Conservation (phyloP, 1,284 basidiomycete genomes). For the Austroboletus niveus region DNA sequence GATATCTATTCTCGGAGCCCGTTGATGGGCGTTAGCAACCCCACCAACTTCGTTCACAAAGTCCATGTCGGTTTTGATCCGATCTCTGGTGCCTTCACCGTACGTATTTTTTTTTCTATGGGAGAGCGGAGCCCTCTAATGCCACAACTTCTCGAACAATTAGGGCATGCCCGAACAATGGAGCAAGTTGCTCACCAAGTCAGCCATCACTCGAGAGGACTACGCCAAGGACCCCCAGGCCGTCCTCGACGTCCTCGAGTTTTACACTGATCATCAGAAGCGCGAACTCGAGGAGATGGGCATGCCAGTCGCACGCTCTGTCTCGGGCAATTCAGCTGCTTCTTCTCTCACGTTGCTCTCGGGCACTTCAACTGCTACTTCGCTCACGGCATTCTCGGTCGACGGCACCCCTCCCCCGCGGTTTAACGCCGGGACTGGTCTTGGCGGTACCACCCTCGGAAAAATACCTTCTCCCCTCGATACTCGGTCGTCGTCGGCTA, state of each 20-base stretch:
- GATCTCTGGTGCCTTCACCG: conserved; percentile 89
- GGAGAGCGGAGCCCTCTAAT: no score
- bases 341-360: no score
- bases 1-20: conserved; percentile 93
- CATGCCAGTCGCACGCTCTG: conserved; percentile 29
- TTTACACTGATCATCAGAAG: conserved; percentile 97
- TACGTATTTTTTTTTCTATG: conserved; percentile 24
- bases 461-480: conserved; percentile 44
- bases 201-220: conserved; percentile 96
- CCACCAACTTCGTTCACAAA: conserved; percentile 97
- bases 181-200: conserved; percentile 93
- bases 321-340: conserved; percentile 20
- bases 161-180: conserved; percentile 97
- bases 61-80: conserved; percentile 99
- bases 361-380: conserved; percentile 6
- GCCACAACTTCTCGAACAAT: neutral
- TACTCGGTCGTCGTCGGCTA: conserved; percentile 32
- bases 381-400: conserved; percentile 33
- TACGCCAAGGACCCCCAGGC: conserved; percentile 97
- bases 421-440: conserved; percentile 84
- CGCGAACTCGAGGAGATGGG: conserved; percentile 75
- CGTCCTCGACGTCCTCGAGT: conserved; percentile 95
- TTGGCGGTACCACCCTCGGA: conserved; percentile 60
- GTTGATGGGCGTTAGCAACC: conserved; percentile 89
- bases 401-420: conserved; percentile 57